Conservation (phyloP, 1,139 yeast species). For the Yamadazyma epiphylla region DNA sequence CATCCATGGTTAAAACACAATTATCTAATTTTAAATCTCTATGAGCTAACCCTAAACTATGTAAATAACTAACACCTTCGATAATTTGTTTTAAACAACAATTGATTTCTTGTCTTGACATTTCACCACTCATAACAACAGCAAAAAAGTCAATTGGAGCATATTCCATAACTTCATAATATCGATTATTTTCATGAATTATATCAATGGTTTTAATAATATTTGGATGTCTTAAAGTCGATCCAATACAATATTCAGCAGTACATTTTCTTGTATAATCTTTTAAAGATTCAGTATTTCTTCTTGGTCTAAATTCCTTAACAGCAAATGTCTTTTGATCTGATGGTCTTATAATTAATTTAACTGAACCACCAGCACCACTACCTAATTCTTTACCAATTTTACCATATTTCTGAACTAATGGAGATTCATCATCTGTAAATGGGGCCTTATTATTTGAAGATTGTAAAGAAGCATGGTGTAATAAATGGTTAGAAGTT, state of each 20-base stretch:
- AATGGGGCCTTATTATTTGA: conserved; percentile 34
- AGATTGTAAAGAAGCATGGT: conserved; percentile 30
- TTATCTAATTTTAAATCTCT: conserved; percentile 93
- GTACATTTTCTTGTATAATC: conserved; percentile 95
- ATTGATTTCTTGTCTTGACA: conserved; percentile 80
- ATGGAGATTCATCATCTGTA: conserved; percentile 55
- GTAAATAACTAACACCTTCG: conserved; percentile 81
- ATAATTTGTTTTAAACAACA: conserved; percentile 88
- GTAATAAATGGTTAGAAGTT: conserved; percentile 40
- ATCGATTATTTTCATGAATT: conserved; percentile 78
- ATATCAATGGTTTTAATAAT: conserved; percentile 92
- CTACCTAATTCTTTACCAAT: conserved; percentile 89
- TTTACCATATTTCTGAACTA: conserved; percentile 82
- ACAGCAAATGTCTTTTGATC: conserved; percentile 92
- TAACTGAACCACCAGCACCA: conserved; percentile 98
- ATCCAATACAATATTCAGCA: conserved; percentile 95
- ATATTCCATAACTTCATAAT: conserved; percentile 96
- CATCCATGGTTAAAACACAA: conserved; percentile 83
- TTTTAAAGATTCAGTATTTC: conserved; percentile 77
- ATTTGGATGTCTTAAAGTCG: conserved; percentile 91
- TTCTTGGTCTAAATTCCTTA: conserved; percentile 87
- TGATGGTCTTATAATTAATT: conserved; percentile 73
- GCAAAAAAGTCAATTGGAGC: conserved; percentile 97
- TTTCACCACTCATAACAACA: conserved; percentile 93
- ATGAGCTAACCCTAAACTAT: conserved; percentile 88